Conservation (phyloP, 495 filamentous ascomycete genomes). For the Aspergillus sparsus region DNA sequence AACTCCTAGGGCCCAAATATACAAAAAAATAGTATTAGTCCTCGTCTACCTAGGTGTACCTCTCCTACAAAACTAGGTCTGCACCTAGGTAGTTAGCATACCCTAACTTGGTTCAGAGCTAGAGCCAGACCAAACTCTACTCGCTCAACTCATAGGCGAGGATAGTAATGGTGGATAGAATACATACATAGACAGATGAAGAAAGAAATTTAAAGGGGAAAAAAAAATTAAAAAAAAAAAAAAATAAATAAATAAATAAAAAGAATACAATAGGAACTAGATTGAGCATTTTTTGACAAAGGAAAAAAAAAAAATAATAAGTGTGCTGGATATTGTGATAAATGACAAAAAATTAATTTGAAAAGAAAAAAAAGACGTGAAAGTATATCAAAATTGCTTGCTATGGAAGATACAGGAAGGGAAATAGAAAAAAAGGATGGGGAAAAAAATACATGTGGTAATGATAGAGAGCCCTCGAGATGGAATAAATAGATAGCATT, state of each 20-base stretch:
- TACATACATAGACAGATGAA: slow-evolving; percentile 8
- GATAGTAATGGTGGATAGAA: background rate
- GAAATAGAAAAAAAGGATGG: background rate
- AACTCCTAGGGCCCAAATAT: too few species aligned
- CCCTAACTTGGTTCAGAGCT: too few species aligned
- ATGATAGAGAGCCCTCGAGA: too few species aligned
- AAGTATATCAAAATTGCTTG: background rate
- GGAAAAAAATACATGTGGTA: too few species aligned
- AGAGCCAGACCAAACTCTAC: too few species aligned
- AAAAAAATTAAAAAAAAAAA: background rate
- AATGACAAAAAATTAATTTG: background rate
- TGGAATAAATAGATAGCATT: too few species aligned
- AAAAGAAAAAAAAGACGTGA: background rate
- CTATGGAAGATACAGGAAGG: background rate
- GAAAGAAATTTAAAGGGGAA: background rate
- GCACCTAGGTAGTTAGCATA: too few species aligned
- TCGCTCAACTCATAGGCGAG: background rate
- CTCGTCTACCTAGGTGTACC: too few species aligned
- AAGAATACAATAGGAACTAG: background rate
- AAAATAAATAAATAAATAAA: background rate
- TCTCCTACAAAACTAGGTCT: too few species aligned
- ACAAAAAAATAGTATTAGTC: too few species aligned
- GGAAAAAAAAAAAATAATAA: too few species aligned
- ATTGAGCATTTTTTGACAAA: too few species aligned
- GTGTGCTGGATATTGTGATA: background rate